phyloP scores from a whole-genome alignment of 1,284 basidiomycete species.

The Tilletia setariae region DNA sequence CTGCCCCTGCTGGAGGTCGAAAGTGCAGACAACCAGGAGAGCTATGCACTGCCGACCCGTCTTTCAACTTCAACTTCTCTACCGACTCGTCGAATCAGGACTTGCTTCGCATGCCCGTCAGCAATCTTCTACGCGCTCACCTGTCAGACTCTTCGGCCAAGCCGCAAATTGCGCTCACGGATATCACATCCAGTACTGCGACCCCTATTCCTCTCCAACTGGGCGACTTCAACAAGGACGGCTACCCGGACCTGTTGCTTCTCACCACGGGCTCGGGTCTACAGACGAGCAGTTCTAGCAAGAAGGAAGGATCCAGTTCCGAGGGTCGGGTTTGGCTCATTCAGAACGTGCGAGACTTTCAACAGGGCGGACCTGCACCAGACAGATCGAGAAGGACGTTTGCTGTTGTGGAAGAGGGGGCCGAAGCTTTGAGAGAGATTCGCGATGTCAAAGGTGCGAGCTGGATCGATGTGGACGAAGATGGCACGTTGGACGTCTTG shows the following conservation, averaged over 20 bases:
- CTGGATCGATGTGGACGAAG: conserved; percentile 92
- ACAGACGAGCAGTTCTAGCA: conserved; percentile 49
- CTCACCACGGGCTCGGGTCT: conserved; percentile 61
- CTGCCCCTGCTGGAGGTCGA: conserved; percentile 59
- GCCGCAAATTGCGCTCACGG: conserved; percentile 68
- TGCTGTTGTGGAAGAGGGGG: conserved; percentile 61
- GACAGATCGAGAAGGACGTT: conserved; percentile 47
- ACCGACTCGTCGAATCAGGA: conserved; percentile 58
- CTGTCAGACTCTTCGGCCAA: not conserved
- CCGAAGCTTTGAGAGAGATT: conserved; percentile 66
- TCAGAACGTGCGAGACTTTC: conserved; percentile 60
- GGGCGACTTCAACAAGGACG: conserved; percentile 90
- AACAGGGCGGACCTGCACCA: not conserved
- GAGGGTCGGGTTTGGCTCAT: conserved; percentile 66
- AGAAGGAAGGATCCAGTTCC: conserved; percentile 36
- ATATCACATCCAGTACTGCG: conserved; percentile 43
- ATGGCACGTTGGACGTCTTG: conserved; percentile 88
- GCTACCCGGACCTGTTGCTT: conserved; percentile 76
- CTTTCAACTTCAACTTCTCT: conserved; percentile 72
- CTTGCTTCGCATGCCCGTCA: conserved; percentile 68
- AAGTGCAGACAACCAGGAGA: conserved; percentile 73
- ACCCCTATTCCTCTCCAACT: conserved; percentile 75
- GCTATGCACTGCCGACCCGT: conserved; percentile 75
- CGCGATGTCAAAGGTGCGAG: conserved; percentile 75
- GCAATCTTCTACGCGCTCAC: conserved; percentile 58